Evolutionary conservation across 2,329 filamentous ascomycete genomes (phyloP).

Genomic region (Neoascochyta sp.): DNA sequence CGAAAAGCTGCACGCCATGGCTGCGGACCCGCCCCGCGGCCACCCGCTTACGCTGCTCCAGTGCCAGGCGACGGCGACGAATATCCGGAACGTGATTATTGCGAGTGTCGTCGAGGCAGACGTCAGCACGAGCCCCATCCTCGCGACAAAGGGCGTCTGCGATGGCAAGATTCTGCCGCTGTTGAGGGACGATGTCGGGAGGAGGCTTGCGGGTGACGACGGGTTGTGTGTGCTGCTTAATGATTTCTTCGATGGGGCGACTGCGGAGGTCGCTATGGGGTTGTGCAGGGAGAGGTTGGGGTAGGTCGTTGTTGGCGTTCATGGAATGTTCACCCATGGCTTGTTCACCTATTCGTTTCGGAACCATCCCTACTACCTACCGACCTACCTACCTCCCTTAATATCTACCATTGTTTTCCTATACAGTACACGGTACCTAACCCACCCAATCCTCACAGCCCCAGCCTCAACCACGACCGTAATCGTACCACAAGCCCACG

Average conservation of each 20-base stretch:
- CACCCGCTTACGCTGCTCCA: slow-evolving; percentile 37
- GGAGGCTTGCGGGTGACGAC: slow-evolving; percentile 38
- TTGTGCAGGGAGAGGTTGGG: slow-evolving; percentile 40
- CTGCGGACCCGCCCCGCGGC: slow-evolving; percentile 13
- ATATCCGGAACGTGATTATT: slow-evolving; percentile 47
- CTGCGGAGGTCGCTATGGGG: slow-evolving; percentile 46
- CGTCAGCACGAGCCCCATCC: slow-evolving; percentile 44
- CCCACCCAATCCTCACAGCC: too few species aligned
- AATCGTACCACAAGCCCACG: too few species aligned
- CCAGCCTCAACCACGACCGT: too few species aligned
- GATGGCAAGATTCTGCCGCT: slow-evolving; percentile 50
- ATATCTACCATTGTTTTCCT: too few species aligned
- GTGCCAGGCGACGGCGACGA: slow-evolving; percentile 52
- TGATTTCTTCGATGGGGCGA: slow-evolving; percentile 52
- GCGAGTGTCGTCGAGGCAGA: slow-evolving; percentile 47
- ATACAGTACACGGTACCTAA: too few species aligned
- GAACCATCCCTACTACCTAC: too few species aligned
- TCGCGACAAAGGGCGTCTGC: slow-evolving; percentile 50
- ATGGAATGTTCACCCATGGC: too few species aligned
- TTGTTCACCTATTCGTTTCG: too few species aligned
- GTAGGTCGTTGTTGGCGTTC: too few species aligned
- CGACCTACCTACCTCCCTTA: too few species aligned
- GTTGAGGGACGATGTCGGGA: slow-evolving; percentile 43
- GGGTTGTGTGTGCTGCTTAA: slow-evolving; percentile 48
- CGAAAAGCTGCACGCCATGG: slow-evolving; percentile 19